These are phyloP conservation scores for Trichosporon sp. DNA, from an alignment of 1,284 basidiomycete genomes.

Conservation along the genomic window DNA sequence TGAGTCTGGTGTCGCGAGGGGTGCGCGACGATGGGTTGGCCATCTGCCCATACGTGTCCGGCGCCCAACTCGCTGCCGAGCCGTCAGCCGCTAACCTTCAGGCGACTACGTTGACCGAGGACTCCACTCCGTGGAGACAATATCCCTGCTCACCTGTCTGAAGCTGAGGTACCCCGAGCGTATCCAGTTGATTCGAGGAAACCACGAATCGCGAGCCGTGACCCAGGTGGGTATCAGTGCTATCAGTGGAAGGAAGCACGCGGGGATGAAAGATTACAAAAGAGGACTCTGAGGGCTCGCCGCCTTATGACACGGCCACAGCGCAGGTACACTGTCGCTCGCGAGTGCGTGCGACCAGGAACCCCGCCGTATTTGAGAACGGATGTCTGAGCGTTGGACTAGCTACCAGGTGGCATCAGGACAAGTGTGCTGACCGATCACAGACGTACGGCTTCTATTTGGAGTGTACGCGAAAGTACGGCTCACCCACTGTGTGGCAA, in stretches of 20 bases:
- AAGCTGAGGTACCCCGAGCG: conserved; percentile 96
- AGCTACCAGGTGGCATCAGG: background rate
- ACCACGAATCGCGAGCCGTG: conserved; percentile 96
- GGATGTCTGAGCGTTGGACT: conserved; percentile 42
- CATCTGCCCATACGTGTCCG: background rate
- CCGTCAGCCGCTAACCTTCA: conserved; percentile 41
- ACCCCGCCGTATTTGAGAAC: conserved; percentile 38
- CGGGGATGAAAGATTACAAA: conserved; percentile 34
- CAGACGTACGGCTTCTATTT: conserved; percentile 99
- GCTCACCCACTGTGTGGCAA: conserved; percentile 92
- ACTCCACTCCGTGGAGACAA: conserved; percentile 96
- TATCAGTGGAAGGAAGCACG: background rate
- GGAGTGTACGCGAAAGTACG: conserved; percentile 97
- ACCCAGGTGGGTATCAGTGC: conserved; percentile 69
- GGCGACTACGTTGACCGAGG: conserved; percentile 98
- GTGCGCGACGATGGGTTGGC: background rate
- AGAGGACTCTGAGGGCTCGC: conserved; percentile 42
- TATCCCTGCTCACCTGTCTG: conserved; percentile 91
- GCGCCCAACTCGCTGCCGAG: conserved; percentile 7
- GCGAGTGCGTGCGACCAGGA: conserved; percentile 11
- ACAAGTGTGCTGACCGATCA: conserved; percentile 4
- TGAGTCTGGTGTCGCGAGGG: conserved; percentile 49
- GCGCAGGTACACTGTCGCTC: conserved; percentile 19
- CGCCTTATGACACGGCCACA: conserved; percentile 12
- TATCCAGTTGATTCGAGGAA: conserved; percentile 94